phyloP scores from a whole-genome alignment of 2,329 filamentous ascomycete species.

The Aspergillus proliferans region DNA sequence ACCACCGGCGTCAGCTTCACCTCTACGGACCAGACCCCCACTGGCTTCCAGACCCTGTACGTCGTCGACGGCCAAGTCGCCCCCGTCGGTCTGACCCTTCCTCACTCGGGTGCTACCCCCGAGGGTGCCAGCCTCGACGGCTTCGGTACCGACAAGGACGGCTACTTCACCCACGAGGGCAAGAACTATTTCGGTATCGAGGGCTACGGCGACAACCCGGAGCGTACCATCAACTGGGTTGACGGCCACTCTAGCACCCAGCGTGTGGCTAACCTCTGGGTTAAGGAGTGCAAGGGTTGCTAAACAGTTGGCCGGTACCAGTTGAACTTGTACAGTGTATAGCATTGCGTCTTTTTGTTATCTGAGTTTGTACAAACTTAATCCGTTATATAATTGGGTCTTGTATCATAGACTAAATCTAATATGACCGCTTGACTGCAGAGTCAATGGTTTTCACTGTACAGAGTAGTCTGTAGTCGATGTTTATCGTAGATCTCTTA shows the following conservation, averaged over 20 bases:
- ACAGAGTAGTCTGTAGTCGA: too few species aligned
- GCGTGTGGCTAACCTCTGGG: conserved; percentile 13
- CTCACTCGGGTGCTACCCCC: conserved; percentile 23
- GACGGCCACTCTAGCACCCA: conserved; percentile 18
- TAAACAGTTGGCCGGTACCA: neutral
- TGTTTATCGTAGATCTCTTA: too few species aligned
- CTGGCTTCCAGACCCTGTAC: conserved; percentile 24
- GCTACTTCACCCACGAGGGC: conserved; percentile 20
- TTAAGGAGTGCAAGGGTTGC: conserved; percentile 22
- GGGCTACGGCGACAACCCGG: conserved; percentile 14
- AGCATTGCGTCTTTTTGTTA: neutral
- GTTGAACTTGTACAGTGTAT: neutral
- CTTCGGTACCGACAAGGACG: conserved; percentile 21
- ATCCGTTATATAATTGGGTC: neutral
- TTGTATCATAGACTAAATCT: neutral
- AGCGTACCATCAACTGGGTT: conserved; percentile 23
- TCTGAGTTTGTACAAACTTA: neutral
- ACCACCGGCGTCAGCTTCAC: conserved; percentile 20
- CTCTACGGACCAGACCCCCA: conserved; percentile 15
- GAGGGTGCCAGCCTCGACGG: conserved; percentile 15
- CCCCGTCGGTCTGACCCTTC: conserved; percentile 18
- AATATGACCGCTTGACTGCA: too few species aligned
- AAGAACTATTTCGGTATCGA: conserved; percentile 22
- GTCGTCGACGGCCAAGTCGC: conserved; percentile 16
- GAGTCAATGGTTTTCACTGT: too few species aligned